Evolutionary conservation across 2,329 filamentous ascomycete genomes (phyloP).

Genomic region (Chrysoporthe puriensis): DNA sequence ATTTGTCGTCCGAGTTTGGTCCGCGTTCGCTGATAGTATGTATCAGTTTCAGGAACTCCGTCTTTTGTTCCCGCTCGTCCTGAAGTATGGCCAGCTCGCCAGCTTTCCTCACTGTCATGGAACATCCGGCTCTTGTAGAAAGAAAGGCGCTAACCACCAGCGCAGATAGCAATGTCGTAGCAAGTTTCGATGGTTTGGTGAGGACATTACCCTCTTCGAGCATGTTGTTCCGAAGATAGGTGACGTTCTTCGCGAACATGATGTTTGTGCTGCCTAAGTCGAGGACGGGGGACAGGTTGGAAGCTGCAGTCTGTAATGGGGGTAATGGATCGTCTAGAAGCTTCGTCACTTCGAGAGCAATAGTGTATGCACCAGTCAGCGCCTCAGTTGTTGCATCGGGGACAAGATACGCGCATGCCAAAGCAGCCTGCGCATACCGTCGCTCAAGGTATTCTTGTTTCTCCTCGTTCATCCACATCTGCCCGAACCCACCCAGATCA

Average conservation of each 20-base stretch:
- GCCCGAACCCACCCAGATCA: conserved; percentile 65
- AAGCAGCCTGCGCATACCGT: conserved; percentile 68
- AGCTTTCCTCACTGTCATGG: conserved; percentile 55
- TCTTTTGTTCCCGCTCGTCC: conserved; percentile 66
- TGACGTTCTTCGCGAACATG: conserved; percentile 46
- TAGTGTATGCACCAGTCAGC: conserved; percentile 61
- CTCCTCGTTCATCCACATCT: conserved; percentile 62
- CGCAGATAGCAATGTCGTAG: conserved; percentile 64
- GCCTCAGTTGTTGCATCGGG: conserved; percentile 61
- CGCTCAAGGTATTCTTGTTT: conserved; percentile 62
- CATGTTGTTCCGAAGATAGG: conserved; percentile 55
- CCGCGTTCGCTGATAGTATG: conserved; percentile 53
- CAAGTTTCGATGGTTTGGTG: conserved; percentile 61
- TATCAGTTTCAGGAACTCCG: conserved; percentile 62
- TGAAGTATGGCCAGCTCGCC: conserved; percentile 68
- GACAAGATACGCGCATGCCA: conserved; percentile 71
- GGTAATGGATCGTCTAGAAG: conserved; percentile 64
- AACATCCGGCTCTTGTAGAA: conserved; percentile 53
- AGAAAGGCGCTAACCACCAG: conserved; percentile 65
- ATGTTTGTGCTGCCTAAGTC: conserved; percentile 39
- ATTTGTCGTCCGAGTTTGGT: conserved; percentile 63
- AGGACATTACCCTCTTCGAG: conserved; percentile 64
- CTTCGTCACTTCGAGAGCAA: conserved; percentile 61
- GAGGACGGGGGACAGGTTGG: conserved; percentile 48
- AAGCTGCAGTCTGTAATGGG: conserved; percentile 52